These are phyloP conservation scores for Lobosporangium transversale DNA, from an alignment of 192 early-diverging fungal species.

Conservation along the genomic window DNA sequence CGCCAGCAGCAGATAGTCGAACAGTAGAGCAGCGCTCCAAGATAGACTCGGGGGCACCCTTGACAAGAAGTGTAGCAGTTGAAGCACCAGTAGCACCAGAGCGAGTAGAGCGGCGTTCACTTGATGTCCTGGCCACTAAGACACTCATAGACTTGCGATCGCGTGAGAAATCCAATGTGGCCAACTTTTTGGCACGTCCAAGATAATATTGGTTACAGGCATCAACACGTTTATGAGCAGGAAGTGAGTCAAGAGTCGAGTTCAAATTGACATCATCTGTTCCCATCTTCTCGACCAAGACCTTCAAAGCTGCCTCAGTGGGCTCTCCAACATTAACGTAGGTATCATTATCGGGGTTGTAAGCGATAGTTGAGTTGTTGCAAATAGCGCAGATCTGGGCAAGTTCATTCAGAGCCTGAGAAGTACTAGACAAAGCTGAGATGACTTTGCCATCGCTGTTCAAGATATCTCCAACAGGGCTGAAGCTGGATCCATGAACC, in stretches of 20 bases:
- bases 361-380: slow-evolving; percentile 90
- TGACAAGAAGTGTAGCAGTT: slow-evolving; percentile 77
- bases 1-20: slow-evolving; percentile 56
- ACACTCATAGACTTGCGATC: slow-evolving; percentile 99
- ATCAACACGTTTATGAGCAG: slow-evolving; percentile 66
- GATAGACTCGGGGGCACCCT: slow-evolving; percentile 95
- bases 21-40: slow-evolving; percentile 86
- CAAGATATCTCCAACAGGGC: slow-evolving; percentile 76
- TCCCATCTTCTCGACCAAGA: slow-evolving; percentile 93
- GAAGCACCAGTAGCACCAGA: slow-evolving; percentile 29
- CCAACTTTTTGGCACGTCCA: slow-evolving; percentile 60
- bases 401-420: slow-evolving; percentile 74
- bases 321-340: slow-evolving; percentile 94
- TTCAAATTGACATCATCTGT: slow-evolving; percentile 80
- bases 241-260: slow-evolving; percentile 55
- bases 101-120: slow-evolving; percentile 35
- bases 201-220: slow-evolving; percentile 81
- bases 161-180: slow-evolving; percentile 93
- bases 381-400: slow-evolving; percentile 86
- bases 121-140: slow-evolving; percentile 61
- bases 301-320: slow-evolving; percentile 96
- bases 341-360: slow-evolving; percentile 70
- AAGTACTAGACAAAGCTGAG: slow-evolving; percentile 62
- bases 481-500: slow-evolving; percentile 88
- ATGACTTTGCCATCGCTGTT: slow-evolving; percentile 58